phyloP scores from a whole-genome alignment of 768 basidiomycete species.

The Pleurotus salmoneostramineus region DNA sequence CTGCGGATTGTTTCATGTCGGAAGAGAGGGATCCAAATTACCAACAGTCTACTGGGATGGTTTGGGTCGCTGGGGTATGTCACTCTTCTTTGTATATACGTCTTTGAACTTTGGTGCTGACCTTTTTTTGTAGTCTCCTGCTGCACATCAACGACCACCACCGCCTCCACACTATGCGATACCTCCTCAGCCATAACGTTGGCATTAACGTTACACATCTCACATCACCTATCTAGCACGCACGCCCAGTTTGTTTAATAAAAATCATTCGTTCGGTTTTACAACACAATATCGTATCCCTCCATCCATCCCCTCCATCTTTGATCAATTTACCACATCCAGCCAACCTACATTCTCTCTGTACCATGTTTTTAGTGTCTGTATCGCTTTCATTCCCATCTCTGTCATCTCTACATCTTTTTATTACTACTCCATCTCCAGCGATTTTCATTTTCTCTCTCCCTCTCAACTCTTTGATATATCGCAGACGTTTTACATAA shows the following conservation, averaged over 20 bases:
- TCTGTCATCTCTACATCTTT: too few species aligned
- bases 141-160: background rate
- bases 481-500: too few species aligned
- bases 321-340: background rate
- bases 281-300: background rate
- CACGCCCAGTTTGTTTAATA: too few species aligned
- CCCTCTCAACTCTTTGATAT: too few species aligned
- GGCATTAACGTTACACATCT: background rate
- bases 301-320: background rate
- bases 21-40: conserved; percentile 55
- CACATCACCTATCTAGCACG: background rate
- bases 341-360: background rate
- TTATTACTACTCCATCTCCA: too few species aligned
- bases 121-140: background rate
- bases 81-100: conserved; percentile 8
- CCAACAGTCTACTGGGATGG: conserved; percentile 17
- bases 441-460: too few species aligned
- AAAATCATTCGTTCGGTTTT: background rate
- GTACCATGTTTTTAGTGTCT: background rate
- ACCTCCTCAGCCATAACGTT: conserved; percentile 9
- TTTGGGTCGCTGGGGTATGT: conserved; percentile 43
- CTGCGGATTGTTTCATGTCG: conserved; percentile 63
- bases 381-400: background rate
- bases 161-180: conserved; percentile 4
- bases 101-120: background rate